Evolutionary conservation across 495 filamentous ascomycete genomes (phyloP), one percentile per base, ranked within the genome.

Genomic region (Neurospora terricola): DNA sequence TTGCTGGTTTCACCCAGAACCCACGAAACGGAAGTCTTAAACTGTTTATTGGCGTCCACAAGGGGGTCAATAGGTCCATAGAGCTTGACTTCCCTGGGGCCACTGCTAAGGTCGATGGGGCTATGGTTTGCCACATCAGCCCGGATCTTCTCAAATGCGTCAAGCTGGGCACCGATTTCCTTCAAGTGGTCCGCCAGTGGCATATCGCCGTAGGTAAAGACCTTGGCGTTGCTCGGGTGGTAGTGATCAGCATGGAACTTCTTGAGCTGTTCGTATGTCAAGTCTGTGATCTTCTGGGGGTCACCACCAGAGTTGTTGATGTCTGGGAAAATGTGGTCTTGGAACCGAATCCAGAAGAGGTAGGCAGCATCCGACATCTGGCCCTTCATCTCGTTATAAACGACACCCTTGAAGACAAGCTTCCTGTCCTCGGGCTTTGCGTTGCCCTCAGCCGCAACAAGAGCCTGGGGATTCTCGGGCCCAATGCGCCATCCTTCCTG

Each of bases 331-430:
- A 99, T 93, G 81, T 95, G 93, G 74, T 99, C 93, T 78, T 96
- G 93, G 79, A 96, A 98, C 70, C 89, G 86, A 73, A 97, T 96
- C 76, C 97, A 98, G 83, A 91, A 99, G 4, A 98, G 86, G 80
- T 99, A 98, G 77, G 93, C 93, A 16, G 96, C 93, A 81, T 98
- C 96, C 9, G 96, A 98, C 89, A 98, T 97, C 79, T 97, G 94
- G 0, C 96, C 96, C 82, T 99, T 99, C 96, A 99, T 99, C 83
- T 99, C 96, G 78, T 99, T 99, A 82, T 99, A 99, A 30, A 99
- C 96, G 12, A 99, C 96, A 30, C 96, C 96, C 80, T 99, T 99
- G 86, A 99, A 99, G 16, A 98, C 91, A 23, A 98, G 88, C 42
- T 87, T 89, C 70, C 83, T 87, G 69, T 82, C 83, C 70, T 81